Conservation (phyloP, 495 filamentous ascomycete genomes). For the Cercophora scortea region DNA sequence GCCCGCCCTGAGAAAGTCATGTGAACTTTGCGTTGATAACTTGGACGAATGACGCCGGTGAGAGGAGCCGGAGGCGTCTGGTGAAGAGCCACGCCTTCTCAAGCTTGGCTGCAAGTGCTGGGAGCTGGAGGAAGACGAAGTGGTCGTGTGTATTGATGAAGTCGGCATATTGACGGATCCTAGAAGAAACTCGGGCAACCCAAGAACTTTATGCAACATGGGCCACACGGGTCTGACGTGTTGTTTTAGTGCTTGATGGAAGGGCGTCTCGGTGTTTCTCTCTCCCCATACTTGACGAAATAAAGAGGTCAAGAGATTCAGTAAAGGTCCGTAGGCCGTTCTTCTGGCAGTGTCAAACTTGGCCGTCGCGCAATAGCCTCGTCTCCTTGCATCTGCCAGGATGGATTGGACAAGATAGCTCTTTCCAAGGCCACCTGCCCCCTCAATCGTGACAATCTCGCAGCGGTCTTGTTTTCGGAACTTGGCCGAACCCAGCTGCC, state of each 20-base stretch:
- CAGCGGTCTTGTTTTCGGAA: constrained; percentile 59
- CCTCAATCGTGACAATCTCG: constrained; percentile 72
- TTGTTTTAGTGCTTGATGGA: constrained; percentile 65
- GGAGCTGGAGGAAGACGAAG: constrained; percentile 11
- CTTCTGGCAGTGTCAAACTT: constrained; percentile 78
- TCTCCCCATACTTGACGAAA: constrained; percentile 91
- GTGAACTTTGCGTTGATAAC: constrained; percentile 44
- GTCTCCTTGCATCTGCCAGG: constrained; percentile 60
- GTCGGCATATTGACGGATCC: constrained; percentile 23
- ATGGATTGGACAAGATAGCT: constrained; percentile 74
- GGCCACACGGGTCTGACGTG: constrained; percentile 74
- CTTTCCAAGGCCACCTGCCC: constrained; percentile 73
- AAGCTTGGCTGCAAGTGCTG: constrained; percentile 13
- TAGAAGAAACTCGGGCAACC: constrained; percentile 68
- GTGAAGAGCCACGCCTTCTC: constrained; percentile 35
- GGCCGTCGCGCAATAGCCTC: constrained; percentile 74
- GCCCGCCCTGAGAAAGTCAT: constrained; percentile 64
- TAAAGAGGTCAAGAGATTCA: constrained; percentile 70
- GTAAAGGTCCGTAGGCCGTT: constrained; percentile 75
- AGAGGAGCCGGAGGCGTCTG: constrained; percentile 22
- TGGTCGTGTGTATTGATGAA: background rate
- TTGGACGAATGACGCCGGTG: constrained; percentile 3
- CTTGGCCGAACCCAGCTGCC: constrained; percentile 44
- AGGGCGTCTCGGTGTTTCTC: constrained; percentile 72
- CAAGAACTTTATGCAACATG: constrained; percentile 65